Conservation (phyloP, 176 grass and related monocot genomes). For the Oryza glaberrima region DNA sequence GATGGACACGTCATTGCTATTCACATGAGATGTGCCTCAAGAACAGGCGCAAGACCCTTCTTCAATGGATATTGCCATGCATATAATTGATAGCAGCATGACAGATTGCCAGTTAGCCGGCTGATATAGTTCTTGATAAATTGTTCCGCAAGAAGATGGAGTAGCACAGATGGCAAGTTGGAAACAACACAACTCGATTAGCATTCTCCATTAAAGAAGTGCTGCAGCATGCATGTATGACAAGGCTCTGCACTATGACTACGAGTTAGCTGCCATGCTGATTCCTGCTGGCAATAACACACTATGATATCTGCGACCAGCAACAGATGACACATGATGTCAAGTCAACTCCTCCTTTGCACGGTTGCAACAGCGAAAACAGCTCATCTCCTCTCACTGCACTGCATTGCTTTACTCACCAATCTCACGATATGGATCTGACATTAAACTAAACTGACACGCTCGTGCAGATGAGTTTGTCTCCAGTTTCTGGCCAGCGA, state of each 20-base stretch:
- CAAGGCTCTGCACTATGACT: not conserved
- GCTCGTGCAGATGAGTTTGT: constrained; percentile 31
- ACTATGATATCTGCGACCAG: not conserved
- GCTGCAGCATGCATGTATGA: not conserved
- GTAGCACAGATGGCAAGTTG: too few relatives aligned
- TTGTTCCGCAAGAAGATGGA: too few relatives aligned
- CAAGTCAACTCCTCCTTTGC: constrained; percentile 24
- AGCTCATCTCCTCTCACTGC: not conserved
- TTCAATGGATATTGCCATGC: constrained; percentile 21
- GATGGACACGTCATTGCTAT: not conserved
- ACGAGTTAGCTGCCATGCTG: not conserved
- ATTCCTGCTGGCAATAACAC: not conserved
- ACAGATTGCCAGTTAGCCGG: too few relatives aligned
- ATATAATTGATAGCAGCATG: too few relatives aligned
- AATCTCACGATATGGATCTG: not conserved
- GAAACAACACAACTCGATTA: too few relatives aligned
- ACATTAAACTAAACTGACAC: not conserved
- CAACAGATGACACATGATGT: not conserved
- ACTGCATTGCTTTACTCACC: not conserved
- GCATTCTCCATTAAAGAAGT: too few relatives aligned
- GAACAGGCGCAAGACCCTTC: constrained; percentile 17
- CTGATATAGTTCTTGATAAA: too few relatives aligned
- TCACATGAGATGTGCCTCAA: constrained; percentile 36
- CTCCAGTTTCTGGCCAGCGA: not conserved
- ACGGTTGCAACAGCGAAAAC: not conserved